These are phyloP conservation scores for Syzygium grande DNA, from an alignment of 345 rosid genomes.

Conservation along the genomic window DNA sequence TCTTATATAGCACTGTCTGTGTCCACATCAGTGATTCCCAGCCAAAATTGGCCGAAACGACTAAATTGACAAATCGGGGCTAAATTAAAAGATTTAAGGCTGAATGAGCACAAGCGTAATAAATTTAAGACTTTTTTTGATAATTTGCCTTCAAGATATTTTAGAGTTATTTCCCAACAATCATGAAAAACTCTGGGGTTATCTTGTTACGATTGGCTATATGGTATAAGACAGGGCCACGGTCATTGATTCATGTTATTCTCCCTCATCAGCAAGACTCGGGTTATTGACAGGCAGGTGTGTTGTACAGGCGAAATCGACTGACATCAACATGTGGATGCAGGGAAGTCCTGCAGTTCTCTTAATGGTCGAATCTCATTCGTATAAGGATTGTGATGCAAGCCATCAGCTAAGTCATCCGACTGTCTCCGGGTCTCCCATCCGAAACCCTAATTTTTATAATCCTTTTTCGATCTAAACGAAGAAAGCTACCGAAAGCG, in stretches of 20 bases:
- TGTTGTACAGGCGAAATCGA: neutral
- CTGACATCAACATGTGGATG: neutral
- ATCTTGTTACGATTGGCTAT: neutral
- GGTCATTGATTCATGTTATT: neutral
- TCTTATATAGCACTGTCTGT: no score
- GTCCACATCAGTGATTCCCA: no score
- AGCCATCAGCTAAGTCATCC: neutral
- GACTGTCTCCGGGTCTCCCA: neutral
- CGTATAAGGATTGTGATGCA: neutral
- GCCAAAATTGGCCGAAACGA: no score
- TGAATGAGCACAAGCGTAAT: no score
- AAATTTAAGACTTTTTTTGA: no score
- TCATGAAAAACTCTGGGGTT: neutral
- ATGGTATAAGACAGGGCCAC: neutral
- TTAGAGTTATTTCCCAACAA: neutral
- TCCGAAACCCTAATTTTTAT: neutral
- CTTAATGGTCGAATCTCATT: neutral
- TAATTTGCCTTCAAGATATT: neutral
- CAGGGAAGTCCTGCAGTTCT: rapidly evolving
- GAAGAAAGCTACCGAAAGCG: neutral
- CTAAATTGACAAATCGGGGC: no score
- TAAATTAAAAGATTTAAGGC: no score
- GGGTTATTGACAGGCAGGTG: neutral
- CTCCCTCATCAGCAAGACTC: neutral
- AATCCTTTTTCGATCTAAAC: neutral